Conservation (phyloP, 208 protist genomes). For the Acanthamoeba lenticulata region DNA sequence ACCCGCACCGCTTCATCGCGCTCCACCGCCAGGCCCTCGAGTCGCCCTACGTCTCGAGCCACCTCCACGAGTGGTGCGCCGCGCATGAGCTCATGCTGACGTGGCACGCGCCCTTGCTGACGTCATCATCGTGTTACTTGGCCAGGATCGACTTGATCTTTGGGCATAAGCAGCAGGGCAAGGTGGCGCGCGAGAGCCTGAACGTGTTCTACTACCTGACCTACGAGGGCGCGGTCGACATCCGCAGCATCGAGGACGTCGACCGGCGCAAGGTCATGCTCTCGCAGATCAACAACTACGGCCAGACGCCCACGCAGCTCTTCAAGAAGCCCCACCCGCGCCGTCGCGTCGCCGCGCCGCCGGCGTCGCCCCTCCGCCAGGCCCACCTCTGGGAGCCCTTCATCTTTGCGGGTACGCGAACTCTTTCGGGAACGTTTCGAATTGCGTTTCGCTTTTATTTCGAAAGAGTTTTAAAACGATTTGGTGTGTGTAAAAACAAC, state of each 20-base stretch:
- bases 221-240: slow-evolving; percentile 88
- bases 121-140: too few relatives aligned
- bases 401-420: background rate
- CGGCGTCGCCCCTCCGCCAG: background rate
- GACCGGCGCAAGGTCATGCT: slow-evolving; percentile 87
- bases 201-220: slow-evolving; percentile 94
- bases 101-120: background rate
- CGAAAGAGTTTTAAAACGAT: too few relatives aligned
- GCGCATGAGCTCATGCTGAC: background rate
- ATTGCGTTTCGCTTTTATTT: background rate
- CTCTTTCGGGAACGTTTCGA: background rate
- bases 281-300: slow-evolving; percentile 96
- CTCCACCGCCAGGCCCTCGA: slow-evolving; percentile 88
- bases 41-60: slow-evolving; percentile 90
- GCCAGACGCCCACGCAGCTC: slow-evolving; percentile 87
- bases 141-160: slow-evolving; percentile 97
- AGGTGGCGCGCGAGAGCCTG: slow-evolving; percentile 90
- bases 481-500: too few relatives aligned
- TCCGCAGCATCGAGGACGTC: slow-evolving; percentile 87
- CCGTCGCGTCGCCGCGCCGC: background rate
- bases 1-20: slow-evolving; percentile 76
- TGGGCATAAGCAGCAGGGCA: slow-evolving; percentile 93
- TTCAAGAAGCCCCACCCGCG: slow-evolving; percentile 66
- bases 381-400: slow-evolving; percentile 20
- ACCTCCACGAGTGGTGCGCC: slow-evolving; percentile 87